A percentile compares a stretch with the other conserved stretches of the same genome.
These are phyloP conservation scores for Lecanicillium sp. DNA, from an alignment of 2,329 filamentous ascomycete species.

Conservation along the genomic window DNA sequence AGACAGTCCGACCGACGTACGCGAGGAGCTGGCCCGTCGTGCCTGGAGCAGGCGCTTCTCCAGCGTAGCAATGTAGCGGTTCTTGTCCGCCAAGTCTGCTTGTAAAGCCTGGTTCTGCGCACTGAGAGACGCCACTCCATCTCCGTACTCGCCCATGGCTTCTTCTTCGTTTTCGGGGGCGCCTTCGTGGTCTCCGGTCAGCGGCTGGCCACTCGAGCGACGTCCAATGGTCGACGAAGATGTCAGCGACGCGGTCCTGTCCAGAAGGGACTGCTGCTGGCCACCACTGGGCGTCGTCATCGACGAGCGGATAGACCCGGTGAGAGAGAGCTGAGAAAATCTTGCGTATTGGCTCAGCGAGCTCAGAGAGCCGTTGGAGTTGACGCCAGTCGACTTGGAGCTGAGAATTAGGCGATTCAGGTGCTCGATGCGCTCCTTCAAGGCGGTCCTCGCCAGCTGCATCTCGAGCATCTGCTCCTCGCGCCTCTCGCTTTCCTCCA, in stretches of 20 bases:
- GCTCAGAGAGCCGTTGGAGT: slow-evolving; percentile 65
- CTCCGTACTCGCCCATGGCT: slow-evolving; percentile 72
- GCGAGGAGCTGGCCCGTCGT: slow-evolving; percentile 79
- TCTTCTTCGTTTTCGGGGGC: slow-evolving; percentile 54
- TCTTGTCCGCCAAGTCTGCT: slow-evolving; percentile 93
- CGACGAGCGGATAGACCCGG: slow-evolving; percentile 60
- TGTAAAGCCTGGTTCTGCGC: slow-evolving; percentile 90
- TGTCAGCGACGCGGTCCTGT: slow-evolving; percentile 59
- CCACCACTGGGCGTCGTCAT: slow-evolving; percentile 54
- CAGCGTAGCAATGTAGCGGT: slow-evolving; percentile 87
- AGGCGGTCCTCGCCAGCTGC: slow-evolving; percentile 88
- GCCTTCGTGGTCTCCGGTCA: slow-evolving; percentile 30
- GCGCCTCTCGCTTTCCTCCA: slow-evolving; percentile 77
- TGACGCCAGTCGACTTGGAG: slow-evolving; percentile 93
- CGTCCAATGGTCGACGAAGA: slow-evolving; percentile 56
- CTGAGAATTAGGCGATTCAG: slow-evolving; percentile 90
- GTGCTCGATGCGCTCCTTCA: slow-evolving; percentile 97
- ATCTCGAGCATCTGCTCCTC: slow-evolving; percentile 98
- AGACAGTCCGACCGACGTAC: slow-evolving; percentile 68
- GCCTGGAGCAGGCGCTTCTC: slow-evolving; percentile 91
- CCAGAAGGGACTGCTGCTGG: slow-evolving; percentile 36
- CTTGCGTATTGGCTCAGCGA: slow-evolving; percentile 55
- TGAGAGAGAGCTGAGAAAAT: slow-evolving; percentile 49
- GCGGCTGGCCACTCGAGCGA: slow-evolving; percentile 36
- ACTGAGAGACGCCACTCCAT: slow-evolving; percentile 72